Base-by-base conservation (phyloP, 371 early-diverging fungal species). In the Nematocida major region DNA sequence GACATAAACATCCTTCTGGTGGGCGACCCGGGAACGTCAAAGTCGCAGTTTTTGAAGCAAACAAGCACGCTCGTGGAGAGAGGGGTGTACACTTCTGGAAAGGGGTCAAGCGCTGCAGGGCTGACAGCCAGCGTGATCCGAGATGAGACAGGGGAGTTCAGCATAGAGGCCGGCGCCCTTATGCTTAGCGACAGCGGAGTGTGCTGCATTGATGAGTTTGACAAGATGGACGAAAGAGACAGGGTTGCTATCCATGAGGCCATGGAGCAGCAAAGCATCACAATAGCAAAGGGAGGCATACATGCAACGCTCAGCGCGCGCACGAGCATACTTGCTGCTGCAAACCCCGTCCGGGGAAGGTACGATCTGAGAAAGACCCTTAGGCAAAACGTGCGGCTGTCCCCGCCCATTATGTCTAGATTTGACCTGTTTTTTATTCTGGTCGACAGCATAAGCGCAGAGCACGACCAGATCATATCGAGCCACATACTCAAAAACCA, bases 171-270 rank as follows among this genome's bases (percentile, higher is more conserved):
- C 18, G 99, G 99, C 78, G 97, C 99, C 9, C 86, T 99, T 53
- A 94, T 97, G 94, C 87, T 99, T 77, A 95, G 95, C n/a, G 99
- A 99, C 84, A 93, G 93, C 82, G 92, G 91, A 85, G 66, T 99
- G 59, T 97, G 97, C 86, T 92, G 93, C 76, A 99, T 99, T 79
- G 97, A 98, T 84, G 99, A 98, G 85, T 98, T 98, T 84, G 97
- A 98, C 84, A 98, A 98, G 86, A 97, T 99, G 97, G 94, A 96
- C 78, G 82, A 91, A 36, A 87, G 87, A 76, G 99, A 99, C 86
- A 96, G 95, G 85, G 95, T 96, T n/a, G 93, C 95, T 50, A 97
- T 99, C 85, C 97, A 97, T 88, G 99, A 98, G 87, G 99, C 96
- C 18, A 98, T 98, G 99, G 97, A 97, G 85, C 97, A 99, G 85